A percentile compares a stretch with the other conserved stretches of the same genome.
phyloP scores from a whole-genome alignment of 352 stramenopile species.

The Hyaloperonospora brassicae region DNA sequence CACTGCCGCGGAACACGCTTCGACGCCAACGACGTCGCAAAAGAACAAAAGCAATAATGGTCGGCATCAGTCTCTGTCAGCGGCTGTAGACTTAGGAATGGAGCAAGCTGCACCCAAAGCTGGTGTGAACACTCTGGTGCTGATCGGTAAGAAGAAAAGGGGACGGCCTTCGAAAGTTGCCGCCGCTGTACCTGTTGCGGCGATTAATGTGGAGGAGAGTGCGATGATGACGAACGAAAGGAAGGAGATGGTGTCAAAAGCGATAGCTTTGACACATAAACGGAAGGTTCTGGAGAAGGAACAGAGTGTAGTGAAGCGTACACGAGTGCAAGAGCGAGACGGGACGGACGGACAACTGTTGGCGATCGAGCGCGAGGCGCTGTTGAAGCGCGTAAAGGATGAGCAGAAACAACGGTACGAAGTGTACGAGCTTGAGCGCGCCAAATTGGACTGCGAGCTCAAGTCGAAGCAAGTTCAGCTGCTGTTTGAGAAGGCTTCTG shows the following conservation, averaged over 20 bases:
- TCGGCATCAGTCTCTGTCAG: slow-evolving; percentile 1
- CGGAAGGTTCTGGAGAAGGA: slow-evolving; percentile 14
- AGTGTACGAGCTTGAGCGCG: slow-evolving; percentile 20
- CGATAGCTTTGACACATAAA: slow-evolving; percentile 3
- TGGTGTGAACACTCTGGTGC: neutral
- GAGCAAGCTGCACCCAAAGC: slow-evolving; percentile 5
- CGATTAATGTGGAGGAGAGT: slow-evolving; percentile 3
- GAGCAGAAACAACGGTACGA: slow-evolving; percentile 25
- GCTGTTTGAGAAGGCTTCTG: slow-evolving; percentile 38
- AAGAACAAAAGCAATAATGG: slow-evolving; percentile 1
- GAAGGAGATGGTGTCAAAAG: slow-evolving; percentile 2
- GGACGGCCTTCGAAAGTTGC: slow-evolving; percentile 8
- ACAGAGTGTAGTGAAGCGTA: slow-evolving; percentile 9
- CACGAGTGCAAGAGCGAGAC: slow-evolving; percentile 6
- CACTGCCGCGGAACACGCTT: slow-evolving; percentile 2
- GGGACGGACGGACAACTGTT: slow-evolving; percentile 4
- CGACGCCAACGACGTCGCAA: neutral
- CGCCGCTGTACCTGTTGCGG: neutral
- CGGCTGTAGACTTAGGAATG: slow-evolving; percentile 9
- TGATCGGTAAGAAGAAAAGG: slow-evolving; percentile 8
- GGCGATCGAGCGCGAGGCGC: slow-evolving; percentile 20
- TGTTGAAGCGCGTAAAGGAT: slow-evolving; percentile 23
- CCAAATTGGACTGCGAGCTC: slow-evolving; percentile 24
- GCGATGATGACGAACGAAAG: neutral
- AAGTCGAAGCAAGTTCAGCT: slow-evolving; percentile 33